These are phyloP conservation scores for Naegleria lovaniensis DNA, from an alignment of 208 protist genomes.

Conservation along the genomic window DNA sequence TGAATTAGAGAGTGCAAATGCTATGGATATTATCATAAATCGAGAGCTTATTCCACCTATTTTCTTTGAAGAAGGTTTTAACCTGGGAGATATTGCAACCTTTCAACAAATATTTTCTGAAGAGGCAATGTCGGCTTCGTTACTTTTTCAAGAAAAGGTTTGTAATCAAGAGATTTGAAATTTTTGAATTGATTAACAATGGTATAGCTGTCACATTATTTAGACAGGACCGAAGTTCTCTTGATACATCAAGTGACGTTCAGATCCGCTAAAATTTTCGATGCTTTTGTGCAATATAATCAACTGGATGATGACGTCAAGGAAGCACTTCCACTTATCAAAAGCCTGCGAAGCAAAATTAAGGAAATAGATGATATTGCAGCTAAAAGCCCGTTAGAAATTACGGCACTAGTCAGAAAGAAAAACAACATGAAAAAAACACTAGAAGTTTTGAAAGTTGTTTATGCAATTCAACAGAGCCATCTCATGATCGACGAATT, in stretches of 20 bases:
- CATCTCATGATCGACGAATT: background rate
- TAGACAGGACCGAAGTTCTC: background rate
- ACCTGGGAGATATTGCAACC: background rate
- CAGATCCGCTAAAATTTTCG: background rate
- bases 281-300: conserved; percentile 5
- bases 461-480: background rate
- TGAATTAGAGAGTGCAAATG: background rate
- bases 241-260: background rate
- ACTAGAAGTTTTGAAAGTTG: background rate
- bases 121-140: background rate
- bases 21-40: background rate
- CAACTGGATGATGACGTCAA: background rate
- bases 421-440: background rate
- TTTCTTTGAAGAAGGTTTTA: conserved; percentile 10
- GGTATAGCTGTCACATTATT: background rate
- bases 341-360: background rate
- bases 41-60: background rate
- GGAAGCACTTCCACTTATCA: background rate
- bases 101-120: background rate
- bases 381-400: background rate
- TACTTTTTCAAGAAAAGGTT: conserved; percentile 14
- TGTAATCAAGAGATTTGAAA: background rate
- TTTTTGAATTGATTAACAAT: background rate
- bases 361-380: background rate
- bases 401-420: background rate